A percentile compares a stretch with the other conserved stretches of the same genome.
These are phyloP conservation scores for Bothriochloa decipiens DNA, from an alignment of 176 grass and related monocot species.

Conservation along the genomic window DNA sequence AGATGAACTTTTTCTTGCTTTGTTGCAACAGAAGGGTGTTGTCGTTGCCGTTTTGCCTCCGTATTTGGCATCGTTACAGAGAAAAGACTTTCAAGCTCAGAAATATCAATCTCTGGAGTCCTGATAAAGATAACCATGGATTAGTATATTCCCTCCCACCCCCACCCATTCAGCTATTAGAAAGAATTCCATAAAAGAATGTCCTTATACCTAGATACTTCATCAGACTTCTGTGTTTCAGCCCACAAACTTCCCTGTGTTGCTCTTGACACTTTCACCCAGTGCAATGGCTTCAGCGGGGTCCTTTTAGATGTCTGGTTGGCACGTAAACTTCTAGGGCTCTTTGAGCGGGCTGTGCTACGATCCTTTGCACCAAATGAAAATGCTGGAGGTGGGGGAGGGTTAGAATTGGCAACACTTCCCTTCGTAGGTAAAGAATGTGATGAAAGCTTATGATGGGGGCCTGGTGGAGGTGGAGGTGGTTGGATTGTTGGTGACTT, in stretches of 20 bases:
- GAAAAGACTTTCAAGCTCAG: conserved; percentile 92
- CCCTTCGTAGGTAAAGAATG: conserved; percentile 49
- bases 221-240: conserved; percentile 72
- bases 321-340: conserved; percentile 60
- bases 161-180: background rate
- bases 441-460: conserved; percentile 36
- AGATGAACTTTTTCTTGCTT: conserved; percentile 85
- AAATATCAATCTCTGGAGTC: conserved; percentile 87
- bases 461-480: conserved; percentile 48
- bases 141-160: conserved; percentile 8
- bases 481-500: conserved; percentile 33
- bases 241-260: conserved; percentile 92
- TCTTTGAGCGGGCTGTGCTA: conserved; percentile 49
- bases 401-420: conserved; percentile 41
- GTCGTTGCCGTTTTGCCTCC: conserved; percentile 54
- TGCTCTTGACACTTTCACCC: conserved; percentile 95
- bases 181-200: conserved; percentile 32
- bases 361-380: conserved; percentile 52
- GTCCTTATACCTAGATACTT: conserved; percentile 57
- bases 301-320: conserved; percentile 69
- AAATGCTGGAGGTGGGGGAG: conserved; percentile 75
- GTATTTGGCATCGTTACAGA: conserved; percentile 67
- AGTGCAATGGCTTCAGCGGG: conserved; percentile 84
- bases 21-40: conserved; percentile 49
- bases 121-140: conserved; percentile 51